Conservation (phyloP, 2,329 filamentous ascomycete species). For the Sphaerostilbella broomeana region DNA sequence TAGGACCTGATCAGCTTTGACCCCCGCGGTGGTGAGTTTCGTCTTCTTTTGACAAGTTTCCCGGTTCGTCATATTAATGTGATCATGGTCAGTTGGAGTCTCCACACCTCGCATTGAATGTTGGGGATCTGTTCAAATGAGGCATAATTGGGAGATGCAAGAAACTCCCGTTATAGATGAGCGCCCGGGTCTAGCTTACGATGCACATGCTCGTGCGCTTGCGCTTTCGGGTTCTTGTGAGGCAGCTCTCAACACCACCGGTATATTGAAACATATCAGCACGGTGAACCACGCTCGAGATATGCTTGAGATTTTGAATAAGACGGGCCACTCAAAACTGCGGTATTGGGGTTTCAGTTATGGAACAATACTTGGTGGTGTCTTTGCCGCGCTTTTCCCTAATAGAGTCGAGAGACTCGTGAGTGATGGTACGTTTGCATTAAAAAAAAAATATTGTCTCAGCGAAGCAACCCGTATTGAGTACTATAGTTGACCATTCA, state of each 20-base stretch:
- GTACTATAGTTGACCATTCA: neutral
- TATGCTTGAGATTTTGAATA: slow-evolving; percentile 40
- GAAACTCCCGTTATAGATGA: slow-evolving; percentile 41
- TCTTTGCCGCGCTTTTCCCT: slow-evolving; percentile 47
- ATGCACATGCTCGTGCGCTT: slow-evolving; percentile 36
- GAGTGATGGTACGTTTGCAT: slow-evolving; percentile 42
- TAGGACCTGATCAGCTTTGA: slow-evolving; percentile 46
- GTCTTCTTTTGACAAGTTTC: neutral
- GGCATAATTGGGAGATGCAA: slow-evolving; percentile 35
- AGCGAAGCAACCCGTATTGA: too few relatives aligned
- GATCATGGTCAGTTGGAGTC: slow-evolving; percentile 34
- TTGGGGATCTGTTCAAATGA: slow-evolving; percentile 38
- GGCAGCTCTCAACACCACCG: slow-evolving; percentile 27
- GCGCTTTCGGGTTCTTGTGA: slow-evolving; percentile 40
- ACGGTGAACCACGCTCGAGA: slow-evolving; percentile 41
- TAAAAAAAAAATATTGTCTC: too few relatives aligned
- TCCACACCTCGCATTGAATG: slow-evolving; percentile 46
- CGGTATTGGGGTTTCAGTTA: slow-evolving; percentile 52
- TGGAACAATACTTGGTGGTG: slow-evolving; percentile 45
- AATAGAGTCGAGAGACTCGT: slow-evolving; percentile 44
- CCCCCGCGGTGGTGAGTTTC: slow-evolving; percentile 37
- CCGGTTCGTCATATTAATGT: neutral
- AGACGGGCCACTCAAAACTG: slow-evolving; percentile 36
- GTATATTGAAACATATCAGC: slow-evolving; percentile 35
- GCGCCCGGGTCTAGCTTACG: slow-evolving; percentile 38